These are phyloP conservation scores for Dothiorella sarmentorum DNA, from an alignment of 2,329 filamentous ascomycete species.

Conservation along the genomic window DNA sequence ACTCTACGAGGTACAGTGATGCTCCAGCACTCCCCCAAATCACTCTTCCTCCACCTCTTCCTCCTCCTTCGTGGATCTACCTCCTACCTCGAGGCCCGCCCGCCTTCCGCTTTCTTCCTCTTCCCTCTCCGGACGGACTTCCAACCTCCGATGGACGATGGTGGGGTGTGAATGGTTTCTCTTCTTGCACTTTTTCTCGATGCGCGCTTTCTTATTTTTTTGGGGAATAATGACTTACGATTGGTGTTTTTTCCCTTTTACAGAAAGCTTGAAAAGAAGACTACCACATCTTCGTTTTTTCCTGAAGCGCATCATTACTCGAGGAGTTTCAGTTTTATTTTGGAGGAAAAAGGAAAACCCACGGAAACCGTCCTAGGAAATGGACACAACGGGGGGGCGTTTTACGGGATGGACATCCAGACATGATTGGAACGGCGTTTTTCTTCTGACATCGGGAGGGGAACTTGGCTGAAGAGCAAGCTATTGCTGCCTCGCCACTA, in stretches of 20 bases:
- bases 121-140: no score
- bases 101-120: no score
- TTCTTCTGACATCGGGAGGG: not conserved
- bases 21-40: not conserved
- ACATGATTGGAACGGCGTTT: not conserved
- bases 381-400: not conserved
- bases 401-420: no score
- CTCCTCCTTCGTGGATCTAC: not conserved
- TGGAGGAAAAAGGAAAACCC: no score
- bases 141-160: not conserved
- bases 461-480: not conserved
- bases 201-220: not conserved
- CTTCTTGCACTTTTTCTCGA: not conserved
- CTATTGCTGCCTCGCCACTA: not conserved
- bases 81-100: not conserved
- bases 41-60: no score
- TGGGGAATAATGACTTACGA: not conserved
- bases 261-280: not conserved
- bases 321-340: no score
- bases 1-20: constrained; percentile 18
- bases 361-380: no score
- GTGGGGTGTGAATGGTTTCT: not conserved
- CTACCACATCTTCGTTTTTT: not conserved
- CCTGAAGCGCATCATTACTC: not conserved
- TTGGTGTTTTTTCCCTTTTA: not conserved